Percentiles rank a stretch among this genome's conserved stretches.
These are phyloP conservation scores for Fusarium sp. DNA, from an alignment of 2,329 filamentous ascomycete genomes.

Conservation along the genomic window DNA sequence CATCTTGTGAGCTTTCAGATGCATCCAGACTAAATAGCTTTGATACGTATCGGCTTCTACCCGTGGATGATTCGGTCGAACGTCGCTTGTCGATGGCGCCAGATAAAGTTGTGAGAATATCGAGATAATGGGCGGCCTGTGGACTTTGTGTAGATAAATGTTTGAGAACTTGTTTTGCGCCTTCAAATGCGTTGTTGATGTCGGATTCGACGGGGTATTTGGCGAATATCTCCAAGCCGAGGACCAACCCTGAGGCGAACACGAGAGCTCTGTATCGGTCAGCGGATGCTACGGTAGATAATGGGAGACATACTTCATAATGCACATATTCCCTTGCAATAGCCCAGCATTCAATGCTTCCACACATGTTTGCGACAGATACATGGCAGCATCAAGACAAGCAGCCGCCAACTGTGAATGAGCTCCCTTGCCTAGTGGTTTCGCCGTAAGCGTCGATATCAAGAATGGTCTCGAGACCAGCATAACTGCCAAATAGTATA, in stretches of 20 bases:
- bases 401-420: constrained; percentile 58
- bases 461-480: constrained; percentile 66
- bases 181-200: constrained; percentile 60
- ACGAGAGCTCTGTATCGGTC: constrained; percentile 57
- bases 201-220: constrained; percentile 58
- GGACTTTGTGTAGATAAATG: constrained; percentile 61
- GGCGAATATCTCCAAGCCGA: constrained; percentile 67
- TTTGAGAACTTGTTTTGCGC: constrained; percentile 61
- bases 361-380: constrained; percentile 64
- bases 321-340: constrained; percentile 66
- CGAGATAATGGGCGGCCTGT: constrained; percentile 67
- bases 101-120: constrained; percentile 62
- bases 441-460: constrained; percentile 60
- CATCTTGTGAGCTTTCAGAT: background rate
- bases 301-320: constrained; percentile 62
- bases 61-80: constrained; percentile 25
- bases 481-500: constrained; percentile 69
- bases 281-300: background rate
- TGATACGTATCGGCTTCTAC: constrained; percentile 41
- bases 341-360: constrained; percentile 58
- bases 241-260: constrained; percentile 66
- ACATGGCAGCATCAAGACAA: constrained; percentile 66
- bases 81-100: constrained; percentile 53
- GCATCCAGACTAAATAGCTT: constrained; percentile 36
- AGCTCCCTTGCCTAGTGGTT: constrained; percentile 39